A percentile compares a stretch with the other conserved stretches of the same genome.
Evolutionary conservation across 257 asterid genomes (phyloP).

Genomic region (Schizonepeta tenuifolia): DNA sequence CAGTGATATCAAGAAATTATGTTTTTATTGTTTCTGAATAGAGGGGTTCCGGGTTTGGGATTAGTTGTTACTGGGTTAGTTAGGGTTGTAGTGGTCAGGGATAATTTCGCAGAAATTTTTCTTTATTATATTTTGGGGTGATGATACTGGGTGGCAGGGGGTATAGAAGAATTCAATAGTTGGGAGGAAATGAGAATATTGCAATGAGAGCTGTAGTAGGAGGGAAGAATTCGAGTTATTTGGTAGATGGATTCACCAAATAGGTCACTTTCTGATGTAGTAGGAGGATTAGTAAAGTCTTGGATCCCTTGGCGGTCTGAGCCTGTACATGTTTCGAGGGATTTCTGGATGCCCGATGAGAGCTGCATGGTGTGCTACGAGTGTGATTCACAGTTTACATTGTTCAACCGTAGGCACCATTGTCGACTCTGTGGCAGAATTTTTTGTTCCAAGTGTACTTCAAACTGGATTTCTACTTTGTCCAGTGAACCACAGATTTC

Average conservation of each 20-base stretch:
- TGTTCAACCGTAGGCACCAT: conserved; percentile 89
- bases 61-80: not conserved
- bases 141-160: conserved; percentile 26
- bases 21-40: not conserved
- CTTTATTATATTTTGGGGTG: not conserved
- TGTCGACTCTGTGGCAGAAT: conserved; percentile 87
- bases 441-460: conserved; percentile 82
- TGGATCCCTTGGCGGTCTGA: conserved; percentile 78
- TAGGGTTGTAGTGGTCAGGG: conserved; percentile 26
- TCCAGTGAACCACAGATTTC: conserved; percentile 41
- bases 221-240: conserved; percentile 32
- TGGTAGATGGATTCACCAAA: conserved; percentile 66
- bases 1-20: conserved; percentile 13
- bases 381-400: conserved; percentile 78
- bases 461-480: conserved; percentile 67
- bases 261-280: conserved; percentile 56
- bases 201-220: conserved; percentile 65
- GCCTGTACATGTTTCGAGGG: conserved; percentile 74
- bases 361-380: conserved; percentile 95
- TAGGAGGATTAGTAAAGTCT: conserved; percentile 60
- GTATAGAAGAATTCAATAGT: conserved; percentile 40
- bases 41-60: not conserved
- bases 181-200: conserved; percentile 49
- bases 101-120: conserved; percentile 1
- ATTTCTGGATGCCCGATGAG: conserved; percentile 97